Base-by-base conservation (phyloP, 345 rosid species). In the Eutrema heterophyllum region DNA sequence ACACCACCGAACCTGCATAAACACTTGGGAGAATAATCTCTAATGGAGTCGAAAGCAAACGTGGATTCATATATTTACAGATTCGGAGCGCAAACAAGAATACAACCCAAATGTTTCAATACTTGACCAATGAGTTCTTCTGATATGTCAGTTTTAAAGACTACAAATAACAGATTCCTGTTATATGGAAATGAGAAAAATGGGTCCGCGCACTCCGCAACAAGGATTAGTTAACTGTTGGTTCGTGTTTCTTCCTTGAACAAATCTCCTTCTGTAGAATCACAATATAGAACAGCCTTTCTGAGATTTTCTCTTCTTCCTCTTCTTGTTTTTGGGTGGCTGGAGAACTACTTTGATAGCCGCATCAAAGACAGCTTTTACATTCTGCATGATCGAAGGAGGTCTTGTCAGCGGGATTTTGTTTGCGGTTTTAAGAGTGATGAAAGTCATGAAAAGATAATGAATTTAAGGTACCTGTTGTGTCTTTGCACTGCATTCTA, bases 291-390 rank as follows among this genome's bases (percentile, higher is more conserved):
- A 81, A 73, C 96, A 90, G 9, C 82, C 86, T 86, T 83, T 88
- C 69, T 86, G 90, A 18, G 81, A 78, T 83, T 78, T 87, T 79
- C 81, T 81, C 84, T 83, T 86, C 92, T 87, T 86, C 83, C 71
- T 89, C 84, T 83, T 88, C 86, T 84, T 89, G 76, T 77, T 83
- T 78, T 89, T 92, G 5, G 98, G 91, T 0, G 98, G 98, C 83
- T 90, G 96, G 55, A 92, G 92, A 72, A 90, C 96, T 43, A 89
- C 87, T 78, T 85, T 88, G 74, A 92, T 92, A 62, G 97, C 97
- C 9, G 91, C 87, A 72, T 92, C 96, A 52, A 92, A 92, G 43
- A 92, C 97, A 26, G 83, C 87, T 81, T 92, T 92, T 78, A 92
- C 91, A 51, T 89, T 89, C 97, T 92, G 90, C 68, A 76, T 43